Evolutionary conservation across 2,329 filamentous ascomycete species (phyloP).

Genomic region (Macroventuria anomochaeta): DNA sequence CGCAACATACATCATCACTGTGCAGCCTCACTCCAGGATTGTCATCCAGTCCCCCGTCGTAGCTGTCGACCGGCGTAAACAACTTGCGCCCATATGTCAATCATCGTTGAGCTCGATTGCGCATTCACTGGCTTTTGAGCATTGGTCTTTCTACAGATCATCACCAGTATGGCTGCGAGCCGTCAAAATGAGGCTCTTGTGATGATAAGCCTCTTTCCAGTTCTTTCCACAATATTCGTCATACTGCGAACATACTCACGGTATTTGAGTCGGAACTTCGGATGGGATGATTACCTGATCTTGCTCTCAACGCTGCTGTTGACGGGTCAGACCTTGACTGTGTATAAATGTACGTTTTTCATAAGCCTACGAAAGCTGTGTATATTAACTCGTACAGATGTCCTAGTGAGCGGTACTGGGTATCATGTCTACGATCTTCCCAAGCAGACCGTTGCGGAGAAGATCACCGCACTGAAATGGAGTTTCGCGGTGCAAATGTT

Average conservation of each 20-base stretch:
- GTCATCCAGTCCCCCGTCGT: slow-evolving; percentile 2
- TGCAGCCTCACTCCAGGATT: slow-evolving; percentile 1
- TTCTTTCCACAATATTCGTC: slow-evolving; percentile 39
- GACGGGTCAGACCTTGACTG: slow-evolving; percentile 31
- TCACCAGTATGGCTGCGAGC: slow-evolving; percentile 32
- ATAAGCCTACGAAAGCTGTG: neutral
- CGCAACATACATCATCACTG: neutral
- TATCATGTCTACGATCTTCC: slow-evolving; percentile 43
- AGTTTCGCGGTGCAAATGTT: slow-evolving; percentile 48
- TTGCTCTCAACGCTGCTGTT: slow-evolving; percentile 33
- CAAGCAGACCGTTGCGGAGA: slow-evolving; percentile 35
- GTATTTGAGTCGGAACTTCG: slow-evolving; percentile 40
- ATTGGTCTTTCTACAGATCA: neutral
- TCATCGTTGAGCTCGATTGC: neutral
- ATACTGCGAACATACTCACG: slow-evolving; percentile 36
- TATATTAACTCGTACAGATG: slow-evolving; percentile 23
- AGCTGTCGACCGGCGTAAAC: neutral
- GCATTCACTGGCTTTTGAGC: slow-evolving; percentile 1
- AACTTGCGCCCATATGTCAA: slow-evolving; percentile 2
- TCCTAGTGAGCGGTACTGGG: slow-evolving; percentile 42
- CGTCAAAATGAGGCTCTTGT: slow-evolving; percentile 37
- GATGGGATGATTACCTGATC: slow-evolving; percentile 45
- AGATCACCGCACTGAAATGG: slow-evolving; percentile 40
- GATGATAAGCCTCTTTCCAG: slow-evolving; percentile 37
- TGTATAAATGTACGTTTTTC: slow-evolving; percentile 34